A percentile compares a stretch with the other conserved stretches of the same genome.
phyloP scores from a whole-genome alignment of 163 green algal species.

The Scenedesmus sp. region DNA sequence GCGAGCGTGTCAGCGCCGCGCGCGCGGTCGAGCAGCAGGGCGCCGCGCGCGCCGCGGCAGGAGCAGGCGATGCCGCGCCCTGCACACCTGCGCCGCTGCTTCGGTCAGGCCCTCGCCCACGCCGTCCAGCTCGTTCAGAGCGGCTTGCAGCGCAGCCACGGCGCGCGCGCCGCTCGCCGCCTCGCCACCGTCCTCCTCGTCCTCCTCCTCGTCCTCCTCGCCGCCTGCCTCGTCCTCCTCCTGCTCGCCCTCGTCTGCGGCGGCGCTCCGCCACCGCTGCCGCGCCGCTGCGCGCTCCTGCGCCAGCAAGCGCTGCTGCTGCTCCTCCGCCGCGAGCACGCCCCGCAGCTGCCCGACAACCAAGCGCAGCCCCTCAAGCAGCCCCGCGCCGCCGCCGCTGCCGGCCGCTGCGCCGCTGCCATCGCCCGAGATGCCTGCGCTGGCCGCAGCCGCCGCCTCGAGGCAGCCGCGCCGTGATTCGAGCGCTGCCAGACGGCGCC shows the following conservation, averaged over 20 bases:
- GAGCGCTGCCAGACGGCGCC: slow-evolving; percentile 61
- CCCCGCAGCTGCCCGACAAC: slow-evolving; percentile 3
- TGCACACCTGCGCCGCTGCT: slow-evolving; percentile 42
- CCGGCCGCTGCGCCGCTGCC: not conserved
- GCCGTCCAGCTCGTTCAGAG: slow-evolving; percentile 61
- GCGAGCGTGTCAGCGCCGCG: not conserved
- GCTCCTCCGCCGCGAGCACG: slow-evolving; percentile 15
- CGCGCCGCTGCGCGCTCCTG: slow-evolving; percentile 34
- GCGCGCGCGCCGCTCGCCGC: not conserved
- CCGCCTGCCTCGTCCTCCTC: not conserved
- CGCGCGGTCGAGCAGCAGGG: too few relatives aligned
- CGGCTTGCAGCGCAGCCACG: slow-evolving; percentile 48
- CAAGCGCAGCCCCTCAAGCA: not conserved
- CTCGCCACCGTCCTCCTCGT: not conserved
- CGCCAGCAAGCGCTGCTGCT: not conserved
- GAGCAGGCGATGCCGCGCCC: not conserved
- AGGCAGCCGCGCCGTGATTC: slow-evolving; percentile 54
- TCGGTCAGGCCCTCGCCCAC: slow-evolving; percentile 50
- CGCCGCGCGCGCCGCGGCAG: not conserved
- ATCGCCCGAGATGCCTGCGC: slow-evolving; percentile 8
- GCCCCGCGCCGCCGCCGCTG: too few relatives aligned
- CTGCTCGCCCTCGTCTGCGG: not conserved
- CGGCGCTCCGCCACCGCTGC: not conserved
- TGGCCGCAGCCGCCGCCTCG: slow-evolving; percentile 50
- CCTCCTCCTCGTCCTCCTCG: not conserved